Base-by-base conservation (phyloP, 192 early-diverging fungal genomes). In the Backusella circina region DNA sequence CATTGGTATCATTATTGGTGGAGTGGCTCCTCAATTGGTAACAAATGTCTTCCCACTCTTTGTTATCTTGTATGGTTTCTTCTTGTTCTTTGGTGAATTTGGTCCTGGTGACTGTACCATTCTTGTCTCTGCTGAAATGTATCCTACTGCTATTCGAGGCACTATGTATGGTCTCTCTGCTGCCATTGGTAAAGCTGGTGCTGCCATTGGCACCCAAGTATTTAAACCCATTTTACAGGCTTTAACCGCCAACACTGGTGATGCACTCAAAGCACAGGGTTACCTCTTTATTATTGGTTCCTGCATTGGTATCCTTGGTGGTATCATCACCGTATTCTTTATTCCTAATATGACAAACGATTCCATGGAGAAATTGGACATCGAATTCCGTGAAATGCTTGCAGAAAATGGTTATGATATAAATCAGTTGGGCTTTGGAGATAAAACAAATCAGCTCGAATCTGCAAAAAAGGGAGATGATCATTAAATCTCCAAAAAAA, bases 11-110 rank as follows among this genome's bases (percentile, higher is more conserved):
- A 67, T 82, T 3, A 77, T 87, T 72, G 85, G 86, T n/a, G 78
- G 33, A 21, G 78, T 79, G 50, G 80, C 78, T 76, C 78, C 68
- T 73, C 67, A 80, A 28, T 64, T 84, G 28, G 57, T 86, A 35
- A 68, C 65, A 32, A 66, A 72, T 12, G 69, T 80, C 72, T 83
- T 84, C 73, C 85, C 84, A 8, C 54, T 86, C 41, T 88, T 89
- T 28, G 84, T 89, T 44, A 78, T 88, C 32, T 76, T 87, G 26
- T 89, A 89, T 65, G 88, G 88, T 67, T 51, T 88, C 31, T 89
- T 86, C 70, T 75, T 89, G 70, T 82, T 80, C 66, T 80, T 86
- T 64, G 84, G 84, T 51, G 84, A 88, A 70, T 85, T 88, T 65
- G 87, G 87, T 75, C 87, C 85, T 38, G 87, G 87, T 82, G 82